Conservation (phyloP, 352 stramenopile species). For the Pythium sp. region DNA sequence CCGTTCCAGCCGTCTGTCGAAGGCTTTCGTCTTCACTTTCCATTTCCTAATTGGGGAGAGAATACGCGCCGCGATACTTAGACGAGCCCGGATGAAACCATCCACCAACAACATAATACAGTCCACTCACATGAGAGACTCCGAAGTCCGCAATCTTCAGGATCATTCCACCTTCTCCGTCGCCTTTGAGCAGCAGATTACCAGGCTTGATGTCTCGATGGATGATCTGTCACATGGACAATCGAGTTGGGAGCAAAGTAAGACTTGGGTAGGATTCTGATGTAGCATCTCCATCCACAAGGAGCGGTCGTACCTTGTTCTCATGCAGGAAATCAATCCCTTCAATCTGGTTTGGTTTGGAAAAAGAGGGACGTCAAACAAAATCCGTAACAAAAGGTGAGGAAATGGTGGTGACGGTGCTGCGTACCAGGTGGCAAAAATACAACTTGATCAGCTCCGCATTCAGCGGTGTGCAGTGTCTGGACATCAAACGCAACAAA, state of each 20-base stretch:
- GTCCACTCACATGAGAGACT: constrained; percentile 57
- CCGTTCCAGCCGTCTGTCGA: constrained; percentile 70
- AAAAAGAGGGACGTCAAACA: neutral
- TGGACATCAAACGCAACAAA: constrained; percentile 15
- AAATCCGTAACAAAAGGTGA: neutral
- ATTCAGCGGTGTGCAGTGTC: constrained; percentile 62
- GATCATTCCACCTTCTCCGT: constrained; percentile 53
- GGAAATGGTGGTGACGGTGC: neutral
- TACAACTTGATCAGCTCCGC: constrained; percentile 61
- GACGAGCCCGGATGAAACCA: neutral
- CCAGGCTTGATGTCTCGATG: constrained; percentile 83
- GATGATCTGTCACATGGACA: constrained; percentile 45
- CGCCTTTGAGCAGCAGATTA: constrained; percentile 67
- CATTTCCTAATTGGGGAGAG: constrained; percentile 43
- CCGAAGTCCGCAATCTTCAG: constrained; percentile 83
- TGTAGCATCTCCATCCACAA: neutral
- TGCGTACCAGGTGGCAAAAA: constrained; percentile 76
- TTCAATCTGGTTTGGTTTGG: constrained; percentile 47
- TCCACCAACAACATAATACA: neutral
- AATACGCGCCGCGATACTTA: neutral
- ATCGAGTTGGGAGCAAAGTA: neutral
- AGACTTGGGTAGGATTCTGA: neutral
- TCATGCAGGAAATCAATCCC: constrained; percentile 81
- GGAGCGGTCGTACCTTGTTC: constrained; percentile 48
- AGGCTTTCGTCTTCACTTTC: constrained; percentile 69